Percentiles rank a stretch among this genome's conserved stretches.
These are phyloP conservation scores for Camelina sativa DNA, from an alignment of 345 rosid genomes.

Conservation along the genomic window DNA sequence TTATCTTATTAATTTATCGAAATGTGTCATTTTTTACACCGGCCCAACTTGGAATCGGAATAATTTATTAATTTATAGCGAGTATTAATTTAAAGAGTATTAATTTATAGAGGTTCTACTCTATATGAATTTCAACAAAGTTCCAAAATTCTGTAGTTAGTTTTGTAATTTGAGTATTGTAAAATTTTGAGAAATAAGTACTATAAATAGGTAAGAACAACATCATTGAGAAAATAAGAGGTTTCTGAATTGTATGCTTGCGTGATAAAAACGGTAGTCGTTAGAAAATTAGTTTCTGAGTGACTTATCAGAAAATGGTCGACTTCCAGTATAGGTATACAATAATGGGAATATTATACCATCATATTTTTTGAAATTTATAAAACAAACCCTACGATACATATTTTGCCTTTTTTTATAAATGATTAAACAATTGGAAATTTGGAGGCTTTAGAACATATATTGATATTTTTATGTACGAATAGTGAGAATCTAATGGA, in stretches of 20 bases:
- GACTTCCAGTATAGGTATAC: neutral
- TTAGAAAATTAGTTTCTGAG: neutral
- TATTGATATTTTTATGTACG: slow-evolving; percentile 9
- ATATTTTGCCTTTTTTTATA: slow-evolving; percentile 31
- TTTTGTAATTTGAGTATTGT: neutral
- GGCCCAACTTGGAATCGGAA: too few species aligned
- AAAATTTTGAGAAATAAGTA: neutral
- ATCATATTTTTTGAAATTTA: neutral
- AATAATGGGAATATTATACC: neutral
- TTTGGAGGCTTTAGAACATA: slow-evolving; percentile 27
- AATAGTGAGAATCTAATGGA: slow-evolving; percentile 23
- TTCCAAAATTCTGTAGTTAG: slow-evolving; percentile 10
- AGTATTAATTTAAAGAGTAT: too few species aligned
- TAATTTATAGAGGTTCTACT: too few species aligned
- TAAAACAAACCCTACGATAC: slow-evolving; percentile 29
- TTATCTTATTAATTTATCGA: too few species aligned
- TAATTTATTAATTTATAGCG: too few species aligned
- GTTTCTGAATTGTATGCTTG: slow-evolving; percentile 1
- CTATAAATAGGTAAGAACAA: neutral
- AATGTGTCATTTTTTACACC: too few species aligned
- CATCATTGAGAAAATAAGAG: slow-evolving; percentile 14
- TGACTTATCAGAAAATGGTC: neutral
- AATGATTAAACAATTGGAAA: slow-evolving; percentile 13
- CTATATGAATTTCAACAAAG: neutral
- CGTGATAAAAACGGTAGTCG: neutral